A percentile compares a stretch with the other conserved stretches of the same genome.
These are phyloP conservation scores for Tolypocladium album DNA, from an alignment of 2,329 filamentous ascomycete species.

Conservation along the genomic window DNA sequence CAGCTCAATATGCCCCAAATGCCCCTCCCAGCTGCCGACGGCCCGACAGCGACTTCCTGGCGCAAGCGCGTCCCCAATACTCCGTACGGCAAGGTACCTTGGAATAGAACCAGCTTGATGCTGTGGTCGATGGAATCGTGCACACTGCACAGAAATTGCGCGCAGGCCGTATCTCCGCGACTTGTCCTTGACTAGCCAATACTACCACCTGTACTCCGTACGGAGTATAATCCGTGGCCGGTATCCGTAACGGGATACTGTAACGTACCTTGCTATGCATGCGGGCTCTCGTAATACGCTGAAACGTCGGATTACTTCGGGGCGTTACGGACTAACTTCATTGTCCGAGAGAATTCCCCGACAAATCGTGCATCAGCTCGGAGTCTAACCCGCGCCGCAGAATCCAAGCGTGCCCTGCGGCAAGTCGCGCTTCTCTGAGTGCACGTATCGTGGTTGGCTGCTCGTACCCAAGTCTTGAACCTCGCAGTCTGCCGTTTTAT, in stretches of 20 bases:
- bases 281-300: background rate
- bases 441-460: too few species aligned
- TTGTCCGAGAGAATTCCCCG: background rate
- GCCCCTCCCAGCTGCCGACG: background rate
- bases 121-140: background rate
- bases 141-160: background rate
- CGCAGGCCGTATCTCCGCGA: background rate
- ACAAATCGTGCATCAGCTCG: background rate
- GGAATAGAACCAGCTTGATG: background rate
- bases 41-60: background rate
- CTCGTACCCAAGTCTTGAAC: too few species aligned
- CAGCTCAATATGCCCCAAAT: too few species aligned
- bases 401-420: too few species aligned
- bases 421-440: too few species aligned
- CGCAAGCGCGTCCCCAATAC: background rate
- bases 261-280: background rate
- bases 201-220: too few species aligned
- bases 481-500: background rate
- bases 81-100: too few species aligned
- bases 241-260: background rate
- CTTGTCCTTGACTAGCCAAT: background rate
- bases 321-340: background rate
- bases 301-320: background rate
- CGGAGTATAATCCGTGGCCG: background rate
- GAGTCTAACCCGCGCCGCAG: background rate